A percentile compares a stretch with the other conserved stretches of the same genome.
phyloP scores from a whole-genome alignment of 805 yeast species.

The Saccharomycopsis malanga region DNA sequence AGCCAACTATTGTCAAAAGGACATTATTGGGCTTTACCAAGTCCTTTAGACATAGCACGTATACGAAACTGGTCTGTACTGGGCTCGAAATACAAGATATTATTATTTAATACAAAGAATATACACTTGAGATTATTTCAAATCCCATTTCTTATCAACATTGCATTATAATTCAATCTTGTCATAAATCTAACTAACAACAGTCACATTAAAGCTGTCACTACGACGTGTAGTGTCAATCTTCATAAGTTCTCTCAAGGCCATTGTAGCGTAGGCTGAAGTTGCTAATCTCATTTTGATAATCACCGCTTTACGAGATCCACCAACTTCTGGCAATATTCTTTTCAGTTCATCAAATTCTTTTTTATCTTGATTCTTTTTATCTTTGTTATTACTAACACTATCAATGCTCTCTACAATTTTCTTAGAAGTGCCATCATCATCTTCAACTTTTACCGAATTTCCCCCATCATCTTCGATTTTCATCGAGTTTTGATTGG shows the following conservation, averaged over 20 bases:
- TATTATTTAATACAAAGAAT: too few relatives aligned
- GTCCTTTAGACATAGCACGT: too few relatives aligned
- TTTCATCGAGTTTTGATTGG: neutral
- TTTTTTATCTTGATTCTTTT: conserved; percentile 16
- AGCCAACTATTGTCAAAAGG: too few relatives aligned
- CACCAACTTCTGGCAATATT: conserved; percentile 28
- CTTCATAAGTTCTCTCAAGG: conserved; percentile 82
- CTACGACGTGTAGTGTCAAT: conserved; percentile 57
- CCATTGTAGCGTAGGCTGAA: conserved; percentile 97
- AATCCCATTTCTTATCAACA: too few relatives aligned
- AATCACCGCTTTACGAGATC: conserved; percentile 58
- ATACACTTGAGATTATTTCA: too few relatives aligned
- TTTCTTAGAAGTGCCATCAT: neutral
- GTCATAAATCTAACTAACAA: neutral
- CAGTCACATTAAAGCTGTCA: conserved; percentile 36
- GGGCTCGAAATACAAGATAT: too few relatives aligned
- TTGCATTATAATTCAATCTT: too few relatives aligned
- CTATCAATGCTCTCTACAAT: neutral
- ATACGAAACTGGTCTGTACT: too few relatives aligned
- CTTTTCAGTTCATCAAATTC: conserved; percentile 16
- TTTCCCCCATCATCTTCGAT: neutral
- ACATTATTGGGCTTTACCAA: too few relatives aligned
- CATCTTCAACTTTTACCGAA: neutral
- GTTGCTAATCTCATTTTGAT: conserved; percentile 72
- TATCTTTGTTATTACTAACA: neutral